phyloP scores from a whole-genome alignment of 2,329 filamentous ascomycete genomes.

The Paraphaeosphaeria sporulosa region DNA sequence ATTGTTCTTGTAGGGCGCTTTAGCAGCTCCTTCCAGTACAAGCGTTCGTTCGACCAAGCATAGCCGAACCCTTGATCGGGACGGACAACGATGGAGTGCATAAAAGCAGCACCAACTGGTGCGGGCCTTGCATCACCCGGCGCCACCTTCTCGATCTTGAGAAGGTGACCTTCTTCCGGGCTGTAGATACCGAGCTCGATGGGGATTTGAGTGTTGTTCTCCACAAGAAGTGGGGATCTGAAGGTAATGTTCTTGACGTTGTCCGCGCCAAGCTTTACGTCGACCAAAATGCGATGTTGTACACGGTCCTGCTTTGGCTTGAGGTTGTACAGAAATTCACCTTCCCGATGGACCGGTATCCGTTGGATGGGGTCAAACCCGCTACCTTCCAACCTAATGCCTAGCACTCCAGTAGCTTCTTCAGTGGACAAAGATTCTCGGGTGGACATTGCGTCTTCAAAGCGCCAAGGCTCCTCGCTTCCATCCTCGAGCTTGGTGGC shows the following conservation, averaged over 20 bases:
- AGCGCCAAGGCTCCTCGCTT: slow-evolving; percentile 92
- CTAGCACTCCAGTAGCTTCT: slow-evolving; percentile 78
- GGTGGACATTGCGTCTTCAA: slow-evolving; percentile 96
- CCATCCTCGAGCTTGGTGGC: slow-evolving; percentile 84
- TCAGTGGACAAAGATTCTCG: slow-evolving; percentile 91
- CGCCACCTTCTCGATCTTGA: slow-evolving; percentile 97
- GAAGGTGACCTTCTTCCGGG: slow-evolving; percentile 81
- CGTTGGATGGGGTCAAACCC: slow-evolving; percentile 91
- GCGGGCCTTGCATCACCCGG: slow-evolving; percentile 90
- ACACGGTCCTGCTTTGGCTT: slow-evolving; percentile 86
- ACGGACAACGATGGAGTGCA: slow-evolving; percentile 86
- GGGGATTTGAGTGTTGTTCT: slow-evolving; percentile 96
- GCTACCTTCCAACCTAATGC: slow-evolving; percentile 86
- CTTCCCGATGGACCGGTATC: slow-evolving; percentile 91
- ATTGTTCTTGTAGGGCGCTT: slow-evolving; percentile 85
- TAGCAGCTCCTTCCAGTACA: slow-evolving; percentile 93
- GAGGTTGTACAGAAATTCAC: slow-evolving; percentile 87
- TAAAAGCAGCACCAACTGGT: slow-evolving; percentile 88
- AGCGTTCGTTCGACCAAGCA: slow-evolving; percentile 85
- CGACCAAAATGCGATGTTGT: slow-evolving; percentile 88
- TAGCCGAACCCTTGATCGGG: slow-evolving; percentile 98
- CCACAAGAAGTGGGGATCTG: slow-evolving; percentile 86
- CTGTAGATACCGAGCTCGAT: slow-evolving; percentile 93
- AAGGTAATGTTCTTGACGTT: slow-evolving; percentile 99
- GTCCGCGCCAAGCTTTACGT: slow-evolving; percentile 87